Base-by-base conservation (phyloP, 1,284 basidiomycete species). In the Ustilago esculenta region DNA sequence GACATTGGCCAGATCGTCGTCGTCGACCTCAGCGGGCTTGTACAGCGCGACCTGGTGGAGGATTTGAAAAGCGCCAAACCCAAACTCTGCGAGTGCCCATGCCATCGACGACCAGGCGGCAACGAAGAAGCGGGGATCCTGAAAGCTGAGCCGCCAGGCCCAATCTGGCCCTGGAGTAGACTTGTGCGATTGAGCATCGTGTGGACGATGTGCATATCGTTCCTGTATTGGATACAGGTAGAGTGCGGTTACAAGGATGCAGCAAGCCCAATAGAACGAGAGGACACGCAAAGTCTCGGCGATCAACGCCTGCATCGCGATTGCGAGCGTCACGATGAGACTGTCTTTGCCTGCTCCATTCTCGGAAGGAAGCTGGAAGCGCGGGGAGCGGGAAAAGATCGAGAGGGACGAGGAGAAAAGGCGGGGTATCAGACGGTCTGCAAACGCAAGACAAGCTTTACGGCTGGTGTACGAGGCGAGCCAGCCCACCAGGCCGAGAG, bases 151-250 rank as follows among this genome's bases (percentile, higher is more conserved):
- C 1, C 60, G 25, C 67, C 67, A 70, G 2, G 67, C 60, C 67
- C 67, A 70, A n/a, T 60, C 60, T 2, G 60, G 60, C 6, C 21
- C 51, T 23, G 46, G 24, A 8, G 27, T 12, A 2, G 33, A 29
- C 18, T 25, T 15, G 10, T 27, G 17, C 4, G 14, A 14, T 25
- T 35, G 36, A 2, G 1, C 30, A 7, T 25, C 24, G 4, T 45
- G 50, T 18, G 41, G 18, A 3, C 45, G 54, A 42, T 57, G 40
- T 8, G 39, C 20, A 21, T 56, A 35, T n/a, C 47, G 39, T 23
- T 63, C 66, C 44, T 69, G 66, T 21, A 63, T 63, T 17, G 66
- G 59, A 44, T 69, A 69, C 18, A 69, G 46, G 25, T 65, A 64
- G 18, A 70, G 60, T 5, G 60, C 52, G 4, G 67, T 59, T 37